Conservation (phyloP, 805 yeast genomes). For the Nakazawaea pomicola region DNA sequence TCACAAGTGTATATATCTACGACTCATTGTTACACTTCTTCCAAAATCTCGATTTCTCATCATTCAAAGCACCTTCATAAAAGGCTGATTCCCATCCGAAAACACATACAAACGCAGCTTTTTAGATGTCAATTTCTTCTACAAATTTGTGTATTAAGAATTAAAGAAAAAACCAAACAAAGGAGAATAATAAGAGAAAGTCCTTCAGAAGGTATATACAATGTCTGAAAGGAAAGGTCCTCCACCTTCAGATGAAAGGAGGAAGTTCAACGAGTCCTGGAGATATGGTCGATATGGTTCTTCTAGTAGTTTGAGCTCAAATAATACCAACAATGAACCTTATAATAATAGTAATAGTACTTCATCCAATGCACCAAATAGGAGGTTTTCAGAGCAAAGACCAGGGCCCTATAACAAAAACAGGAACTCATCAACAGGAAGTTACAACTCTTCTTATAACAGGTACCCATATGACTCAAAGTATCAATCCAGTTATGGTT, state of each 20-base stretch:
- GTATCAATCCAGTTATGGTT: constrained; percentile 3
- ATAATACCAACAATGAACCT: not conserved
- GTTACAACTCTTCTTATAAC: not conserved
- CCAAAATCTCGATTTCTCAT: too few relatives aligned
- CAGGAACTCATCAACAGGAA: not conserved
- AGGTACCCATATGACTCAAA: constrained; percentile 7
- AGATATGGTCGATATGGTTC: constrained; percentile 8
- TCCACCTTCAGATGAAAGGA: constrained; percentile 10
- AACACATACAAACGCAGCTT: too few relatives aligned
- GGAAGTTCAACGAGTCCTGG: constrained; percentile 11
- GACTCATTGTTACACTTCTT: too few relatives aligned
- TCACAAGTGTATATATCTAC: too few relatives aligned
- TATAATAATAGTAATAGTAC: not conserved
- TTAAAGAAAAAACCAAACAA: too few relatives aligned
- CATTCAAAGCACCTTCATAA: too few relatives aligned
- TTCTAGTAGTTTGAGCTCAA: not conserved
- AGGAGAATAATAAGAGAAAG: too few relatives aligned
- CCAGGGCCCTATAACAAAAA: not conserved
- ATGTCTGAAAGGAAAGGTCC: constrained; percentile 12
- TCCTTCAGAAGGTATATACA: too few relatives aligned
- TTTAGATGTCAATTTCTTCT: too few relatives aligned
- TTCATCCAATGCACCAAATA: not conserved
- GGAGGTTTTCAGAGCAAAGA: constrained; percentile 3
- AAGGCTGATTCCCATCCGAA: too few relatives aligned
- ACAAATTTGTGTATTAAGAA: too few relatives aligned